A percentile compares a stretch with the other conserved stretches of the same genome.
Conservation (phyloP, 2,329 filamentous ascomycete species). For the Aspergillus chevalieri region DNA sequence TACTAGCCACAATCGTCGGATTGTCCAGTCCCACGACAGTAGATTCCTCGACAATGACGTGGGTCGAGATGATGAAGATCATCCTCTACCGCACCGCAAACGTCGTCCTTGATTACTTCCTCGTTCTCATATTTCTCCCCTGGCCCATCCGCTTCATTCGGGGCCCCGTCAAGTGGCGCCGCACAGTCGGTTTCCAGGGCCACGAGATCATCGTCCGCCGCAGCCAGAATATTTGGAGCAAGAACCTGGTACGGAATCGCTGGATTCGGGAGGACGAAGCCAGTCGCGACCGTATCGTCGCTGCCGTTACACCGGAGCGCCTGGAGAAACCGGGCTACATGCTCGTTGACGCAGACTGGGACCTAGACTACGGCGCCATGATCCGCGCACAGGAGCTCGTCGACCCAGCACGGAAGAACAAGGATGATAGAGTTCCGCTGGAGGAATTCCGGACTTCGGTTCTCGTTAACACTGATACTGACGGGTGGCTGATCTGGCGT, state of each 20-base stretch:
- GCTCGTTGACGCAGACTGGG: conserved; percentile 78
- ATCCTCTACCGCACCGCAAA: conserved; percentile 55
- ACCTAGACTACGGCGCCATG: conserved; percentile 81
- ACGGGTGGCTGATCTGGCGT: conserved; percentile 62
- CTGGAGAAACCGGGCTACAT: conserved; percentile 81
- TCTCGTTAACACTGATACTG: conserved; percentile 61
- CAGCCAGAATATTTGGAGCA: conserved; percentile 64
- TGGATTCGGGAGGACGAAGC: conserved; percentile 48
- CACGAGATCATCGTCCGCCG: conserved; percentile 76
- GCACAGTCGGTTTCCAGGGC: conserved; percentile 66
- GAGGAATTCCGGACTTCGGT: conserved; percentile 67
- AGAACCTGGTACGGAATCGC: conserved; percentile 46
- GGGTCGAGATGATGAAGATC: conserved; percentile 51
- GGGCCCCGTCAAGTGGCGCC: conserved; percentile 67
- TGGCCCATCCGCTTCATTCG: conserved; percentile 68
- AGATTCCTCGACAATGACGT: conserved; percentile 51
- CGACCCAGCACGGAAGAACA: conserved; percentile 37
- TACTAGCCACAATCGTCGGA: conserved; percentile 61
- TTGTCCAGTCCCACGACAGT: conserved; percentile 62
- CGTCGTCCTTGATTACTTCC: conserved; percentile 68
- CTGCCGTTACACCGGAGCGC: conserved; percentile 62
- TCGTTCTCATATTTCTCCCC: conserved; percentile 62
- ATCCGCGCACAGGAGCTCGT: conserved; percentile 64
- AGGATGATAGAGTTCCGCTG: conserved; percentile 38
- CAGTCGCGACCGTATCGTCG: conserved; percentile 53